Percentiles rank a stretch among this genome's conserved stretches.
phyloP scores from a whole-genome alignment of 768 basidiomycete genomes.

The Pisolithus orientalis region DNA sequence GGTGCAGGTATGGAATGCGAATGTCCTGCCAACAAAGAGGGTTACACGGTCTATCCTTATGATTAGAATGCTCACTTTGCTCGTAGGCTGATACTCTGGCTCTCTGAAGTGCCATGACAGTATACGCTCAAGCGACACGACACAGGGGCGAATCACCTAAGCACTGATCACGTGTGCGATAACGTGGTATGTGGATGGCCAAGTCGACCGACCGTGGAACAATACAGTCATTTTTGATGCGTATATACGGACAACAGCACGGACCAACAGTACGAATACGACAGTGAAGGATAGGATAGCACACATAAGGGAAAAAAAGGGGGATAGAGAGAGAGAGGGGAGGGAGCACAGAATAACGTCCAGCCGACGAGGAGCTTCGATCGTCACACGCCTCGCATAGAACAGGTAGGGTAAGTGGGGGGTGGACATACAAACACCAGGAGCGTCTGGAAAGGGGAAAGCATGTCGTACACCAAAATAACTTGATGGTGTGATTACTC shows the following conservation, averaged over 20 bases:
- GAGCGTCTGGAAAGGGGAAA: conserved; percentile 13
- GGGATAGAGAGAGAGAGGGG: conserved; percentile 5
- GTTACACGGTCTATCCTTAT: neutral
- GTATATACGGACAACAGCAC: conserved; percentile 25
- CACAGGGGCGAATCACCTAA: neutral
- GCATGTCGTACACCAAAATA: neutral
- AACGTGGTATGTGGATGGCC: neutral
- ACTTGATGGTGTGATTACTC: conserved; percentile 22
- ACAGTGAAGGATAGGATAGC: conserved; percentile 23
- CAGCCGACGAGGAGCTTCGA: conserved; percentile 11
- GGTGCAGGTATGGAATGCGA: conserved; percentile 30
- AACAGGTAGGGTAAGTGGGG: conserved; percentile 11
- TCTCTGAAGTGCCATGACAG: neutral
- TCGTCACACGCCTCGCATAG: conserved; percentile 25
- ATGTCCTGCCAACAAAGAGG: conserved; percentile 7
- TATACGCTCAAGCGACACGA: neutral
- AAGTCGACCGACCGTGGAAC: too few species aligned
- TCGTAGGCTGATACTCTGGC: conserved; percentile 9
- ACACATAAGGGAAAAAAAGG: conserved; percentile 1
- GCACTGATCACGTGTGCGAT: conserved; percentile 13
- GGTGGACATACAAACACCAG: conserved; percentile 1
- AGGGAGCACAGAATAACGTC: conserved; percentile 8
- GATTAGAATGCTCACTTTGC: conserved; percentile 10
- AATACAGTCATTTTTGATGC: conserved; percentile 27
- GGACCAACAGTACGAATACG: conserved; percentile 17